Evolutionary conservation across 129 eudicot species (phyloP), one percentile per base, ranked within the genome.

Genomic region (Saussurea involucrata): DNA sequence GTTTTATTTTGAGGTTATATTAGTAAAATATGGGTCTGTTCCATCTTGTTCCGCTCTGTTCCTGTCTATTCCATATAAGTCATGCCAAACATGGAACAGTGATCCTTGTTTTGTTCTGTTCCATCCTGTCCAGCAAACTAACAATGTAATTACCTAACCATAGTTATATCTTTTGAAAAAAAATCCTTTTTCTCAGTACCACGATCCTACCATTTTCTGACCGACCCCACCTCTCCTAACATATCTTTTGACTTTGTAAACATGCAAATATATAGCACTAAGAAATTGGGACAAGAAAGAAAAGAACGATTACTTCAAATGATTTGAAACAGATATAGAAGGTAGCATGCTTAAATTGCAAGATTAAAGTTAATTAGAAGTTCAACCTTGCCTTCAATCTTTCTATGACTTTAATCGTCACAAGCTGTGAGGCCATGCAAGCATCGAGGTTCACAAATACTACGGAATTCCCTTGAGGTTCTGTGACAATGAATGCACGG

Each of bases 341-440:
- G 17, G 8, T 17, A 17, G 6, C 0, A n/a, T n/a, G 61, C 20
- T 68, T 49, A 32, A 9, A 61, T 24, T 27, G 68, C 13, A 76
- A 66, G 57, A 27, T 76, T 63, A 0, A 55, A 34, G 25, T 31
- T 42, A 1, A 8, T 18, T 22, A 28, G 11, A 27, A 46, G 17
- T 63, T 4, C 22, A 76, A 91, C 98, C 97, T 92, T 76, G 97
- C 91, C 77, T 92, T 92, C 88, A 95, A 83, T 67, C 97, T 87
- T 86, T 95, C 97, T 7, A 95, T 81, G 1, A 95, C 96, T 84
- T 92, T 95, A 10, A 95, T 73, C 8, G 99, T 95, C 75, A 95
- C 97, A 74, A 95, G 77, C 25, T 95, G 97, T n/a, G 99, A 95
- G 49, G 91, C 99, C 99, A 95, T 95, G 81, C 99, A 95, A 46